Base-by-base conservation (phyloP, 164 flowering plant genomes). In the Piper betle region DNA sequence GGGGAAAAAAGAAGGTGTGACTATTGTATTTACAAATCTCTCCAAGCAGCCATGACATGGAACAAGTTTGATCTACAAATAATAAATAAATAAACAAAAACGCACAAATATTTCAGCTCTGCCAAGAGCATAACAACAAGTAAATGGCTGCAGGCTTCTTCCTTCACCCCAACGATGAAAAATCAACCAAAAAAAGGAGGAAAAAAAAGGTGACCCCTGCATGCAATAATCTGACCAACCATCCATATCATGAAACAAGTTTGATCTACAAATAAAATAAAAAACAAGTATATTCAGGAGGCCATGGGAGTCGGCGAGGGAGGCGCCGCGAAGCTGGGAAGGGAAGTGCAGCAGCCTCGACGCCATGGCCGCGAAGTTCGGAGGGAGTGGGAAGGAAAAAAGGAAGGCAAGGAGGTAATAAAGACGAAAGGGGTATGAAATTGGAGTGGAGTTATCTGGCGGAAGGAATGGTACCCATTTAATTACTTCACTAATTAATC, bases 341-440 rank as follows among this genome's bases (percentile, higher is more conserved):
- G 58, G 58, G 38, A 55, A n/a, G n/a, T n/a, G 38, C 38, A 20
- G 58, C 58, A 55, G 58, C 58, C 38, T 55, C 38, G 33, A 39
- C 9, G 58, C 58, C 58, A 55, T 55, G 58, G 33, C 38, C 4
- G 20, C 58, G 20, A 6, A 37, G 7, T 37, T 37, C 17, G 2
- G 5, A 13, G 33, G 33, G 33, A 11, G 6, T 13, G 16, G 39
- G 7, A 37, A 5, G 8, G 38, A 18, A 9, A 55, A 25, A 18
- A 18, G 37, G 37, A 54, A 4, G 1, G 8, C 3, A 3, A 6
- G 57, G 7, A 13, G 20, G 37, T 18, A 55, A 55, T 10, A n/a
- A 19, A 8, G 8, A 10, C 50, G 50, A n/a, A 19, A n/a, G 7
- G 37, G 1, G 2, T 3, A n/a, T 6, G 13, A 11, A 13, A 55